Base-by-base conservation (phyloP, 2,329 filamentous ascomycete species). In the Metarhizium guizhouense region DNA sequence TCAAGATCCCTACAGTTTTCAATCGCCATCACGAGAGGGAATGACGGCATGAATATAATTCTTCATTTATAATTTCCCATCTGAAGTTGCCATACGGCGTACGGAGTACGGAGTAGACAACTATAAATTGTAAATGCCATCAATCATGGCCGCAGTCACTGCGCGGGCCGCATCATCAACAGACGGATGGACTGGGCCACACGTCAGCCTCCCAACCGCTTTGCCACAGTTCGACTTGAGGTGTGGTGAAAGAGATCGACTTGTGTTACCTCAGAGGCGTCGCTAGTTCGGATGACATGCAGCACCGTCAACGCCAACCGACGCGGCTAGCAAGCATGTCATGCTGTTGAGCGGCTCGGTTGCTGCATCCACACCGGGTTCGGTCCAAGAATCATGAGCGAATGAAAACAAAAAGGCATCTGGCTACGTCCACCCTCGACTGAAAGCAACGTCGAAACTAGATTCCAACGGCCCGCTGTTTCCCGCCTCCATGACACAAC, bases 1-100 rank as follows among this genome's bases (percentile, higher is more conserved):
- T 82, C 60, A 76, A 79, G 62, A 82, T 82, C 56, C 79, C 79
- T 29, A 82, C 78, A 2, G 75, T 80, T 30, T 81, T 82, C 61
- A 74, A 74, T 55, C 71, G 68, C 45, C 62, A 62, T 34, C n/a
- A 8, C 7, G 30, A 38, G 6, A 38, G 14, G 25, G n/a, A 7
- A 36, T 36, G 20, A 51, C 40, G 38, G 36, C 18, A 30, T 16
- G 8, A 48, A 48, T 48, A 48, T 20, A 30, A 48, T 40, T 40
- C 18, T 2, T 20, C 30, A 45, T 6, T 6, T n/a, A 11, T 11
- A 11, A 25, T 25, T 25, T 25, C 3, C 25, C 25, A 1, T 4
- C 32, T 34, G 32, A 34, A 34, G 32, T 34, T 34, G 25, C 25
- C 25, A 25, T 4, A 25, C 3, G 25, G 3, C 25, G 25, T 25